Evolutionary conservation across 805 yeast species (phyloP).

Genomic region (Torulaspora maleeae): DNA sequence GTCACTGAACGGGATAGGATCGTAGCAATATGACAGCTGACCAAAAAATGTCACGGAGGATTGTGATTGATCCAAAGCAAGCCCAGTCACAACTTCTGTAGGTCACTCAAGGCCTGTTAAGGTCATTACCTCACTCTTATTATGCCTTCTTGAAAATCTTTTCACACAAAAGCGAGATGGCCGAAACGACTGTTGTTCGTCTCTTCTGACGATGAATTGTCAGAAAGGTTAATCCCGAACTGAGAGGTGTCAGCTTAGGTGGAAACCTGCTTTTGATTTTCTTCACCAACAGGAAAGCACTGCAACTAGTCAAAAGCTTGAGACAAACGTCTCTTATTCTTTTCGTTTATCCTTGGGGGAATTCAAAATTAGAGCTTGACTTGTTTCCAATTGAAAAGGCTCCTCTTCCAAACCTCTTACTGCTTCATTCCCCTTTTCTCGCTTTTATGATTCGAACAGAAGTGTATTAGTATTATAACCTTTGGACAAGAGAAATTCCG

Average conservation of each 20-base stretch:
- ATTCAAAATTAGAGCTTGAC: no score
- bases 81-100: background rate
- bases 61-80: background rate
- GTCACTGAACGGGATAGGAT: background rate
- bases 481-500: no score
- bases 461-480: no score
- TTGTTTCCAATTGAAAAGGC: no score
- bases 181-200: background rate
- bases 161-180: slow-evolving; percentile 2
- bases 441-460: no score
- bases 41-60: background rate
- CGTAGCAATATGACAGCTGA: background rate
- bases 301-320: no score
- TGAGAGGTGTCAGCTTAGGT: background rate
- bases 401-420: no score
- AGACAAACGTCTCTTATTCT: no score
- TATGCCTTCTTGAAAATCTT: background rate
- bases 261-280: no score
- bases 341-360: no score
- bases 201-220: background rate
- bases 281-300: no score
- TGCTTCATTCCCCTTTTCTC: no score
- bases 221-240: background rate
- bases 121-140: background rate
- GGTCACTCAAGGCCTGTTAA: background rate